These are phyloP conservation scores for Ustilago nuda DNA, from an alignment of 1,284 basidiomycete genomes.

Conservation along the genomic window DNA sequence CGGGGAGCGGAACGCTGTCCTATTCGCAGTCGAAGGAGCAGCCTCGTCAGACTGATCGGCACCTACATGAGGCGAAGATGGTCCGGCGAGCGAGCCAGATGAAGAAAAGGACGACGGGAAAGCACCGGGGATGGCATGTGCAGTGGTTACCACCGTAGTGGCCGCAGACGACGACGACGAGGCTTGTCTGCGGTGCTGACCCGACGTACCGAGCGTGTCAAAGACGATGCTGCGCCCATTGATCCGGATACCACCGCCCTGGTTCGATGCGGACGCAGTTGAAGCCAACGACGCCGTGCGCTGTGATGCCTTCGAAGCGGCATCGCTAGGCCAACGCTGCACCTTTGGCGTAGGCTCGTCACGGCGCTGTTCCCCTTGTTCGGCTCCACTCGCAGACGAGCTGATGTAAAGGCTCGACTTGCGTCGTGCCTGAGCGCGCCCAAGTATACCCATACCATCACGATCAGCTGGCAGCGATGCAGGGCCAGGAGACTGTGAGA, in stretches of 20 bases:
- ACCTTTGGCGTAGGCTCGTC: conserved; percentile 24
- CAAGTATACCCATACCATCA: conserved; percentile 28
- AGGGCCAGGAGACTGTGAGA: conserved; percentile 53
- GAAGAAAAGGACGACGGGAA: conserved; percentile 42
- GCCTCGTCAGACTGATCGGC: conserved; percentile 10
- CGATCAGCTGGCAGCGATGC: conserved; percentile 37
- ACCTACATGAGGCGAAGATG: conserved; percentile 10
- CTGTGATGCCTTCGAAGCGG: conserved; percentile 17
- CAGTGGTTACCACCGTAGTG: conserved; percentile 29
- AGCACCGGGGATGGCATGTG: conserved; percentile 43
- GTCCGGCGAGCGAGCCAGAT: conserved; percentile 28
- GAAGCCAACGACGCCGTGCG: conserved; percentile 24
- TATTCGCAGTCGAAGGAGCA: background rate
- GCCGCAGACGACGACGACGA: conserved; percentile 31
- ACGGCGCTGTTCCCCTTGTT: background rate
- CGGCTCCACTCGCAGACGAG: conserved; percentile 18
- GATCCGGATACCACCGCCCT: conserved; percentile 36
- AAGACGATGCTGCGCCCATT: conserved; percentile 47
- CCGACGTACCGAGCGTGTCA: conserved; percentile 13
- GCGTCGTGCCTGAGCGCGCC: conserved; percentile 27
- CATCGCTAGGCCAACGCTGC: conserved; percentile 38
- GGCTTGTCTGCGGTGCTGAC: conserved; percentile 24
- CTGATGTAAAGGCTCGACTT: conserved; percentile 45
- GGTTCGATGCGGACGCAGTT: conserved; percentile 18
- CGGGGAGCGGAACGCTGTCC: conserved; percentile 16